Evolutionary conservation across 345 rosid species (phyloP).

Genomic region (Carallia brachiata): DNA sequence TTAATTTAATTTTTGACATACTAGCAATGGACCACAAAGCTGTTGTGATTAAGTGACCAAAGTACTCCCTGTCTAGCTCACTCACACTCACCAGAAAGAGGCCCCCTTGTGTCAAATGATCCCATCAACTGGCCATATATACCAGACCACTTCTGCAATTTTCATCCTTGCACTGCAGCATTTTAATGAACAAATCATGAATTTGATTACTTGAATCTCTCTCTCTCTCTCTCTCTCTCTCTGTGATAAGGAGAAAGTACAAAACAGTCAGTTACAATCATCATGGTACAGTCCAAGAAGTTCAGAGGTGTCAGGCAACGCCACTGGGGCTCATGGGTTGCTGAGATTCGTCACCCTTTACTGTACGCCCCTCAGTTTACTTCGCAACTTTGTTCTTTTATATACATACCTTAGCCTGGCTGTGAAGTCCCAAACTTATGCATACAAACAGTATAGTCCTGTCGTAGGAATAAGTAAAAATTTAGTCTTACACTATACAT

Average conservation of each 20-base stretch:
- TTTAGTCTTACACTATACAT: no score
- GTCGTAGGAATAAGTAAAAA: no score
- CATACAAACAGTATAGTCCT: no score
- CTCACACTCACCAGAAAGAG: no score
- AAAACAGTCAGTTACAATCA: background rate
- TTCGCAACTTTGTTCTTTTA: background rate
- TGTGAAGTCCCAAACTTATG: no score
- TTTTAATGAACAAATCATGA: no score
- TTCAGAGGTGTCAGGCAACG: constrained; percentile 94
- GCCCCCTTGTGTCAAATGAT: no score
- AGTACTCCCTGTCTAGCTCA: no score
- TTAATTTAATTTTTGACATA: no score
- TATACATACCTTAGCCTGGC: background rate
- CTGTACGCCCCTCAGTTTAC: constrained; percentile 33
- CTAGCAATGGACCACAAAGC: no score
- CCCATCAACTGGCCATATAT: no score
- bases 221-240: background rate
- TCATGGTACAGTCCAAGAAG: constrained; percentile 66
- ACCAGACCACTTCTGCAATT: constrained; percentile 21
- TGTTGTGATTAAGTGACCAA: no score
- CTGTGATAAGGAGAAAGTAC: background rate
- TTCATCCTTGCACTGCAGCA: background rate
- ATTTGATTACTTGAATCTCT: background rate
- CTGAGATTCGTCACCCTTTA: constrained; percentile 81
- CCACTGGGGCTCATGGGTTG: constrained; percentile 92